Percentiles rank a stretch among this genome's conserved stretches.
Evolutionary conservation across 2,329 filamentous ascomycete species (phyloP).

Genomic region (Cytospora piceicola): DNA sequence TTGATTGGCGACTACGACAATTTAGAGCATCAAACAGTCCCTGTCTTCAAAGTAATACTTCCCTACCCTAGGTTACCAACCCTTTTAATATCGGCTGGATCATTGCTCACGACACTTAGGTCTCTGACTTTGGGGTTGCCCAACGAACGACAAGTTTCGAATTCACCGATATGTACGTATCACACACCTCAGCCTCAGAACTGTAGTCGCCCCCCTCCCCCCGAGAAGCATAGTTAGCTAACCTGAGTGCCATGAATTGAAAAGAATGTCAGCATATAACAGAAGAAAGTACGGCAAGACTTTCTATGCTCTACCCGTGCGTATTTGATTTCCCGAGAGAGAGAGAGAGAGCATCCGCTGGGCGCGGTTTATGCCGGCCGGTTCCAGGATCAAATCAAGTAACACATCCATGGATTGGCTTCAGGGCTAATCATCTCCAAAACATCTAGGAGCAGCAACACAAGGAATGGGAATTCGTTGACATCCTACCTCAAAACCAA

Average conservation of each 20-base stretch:
- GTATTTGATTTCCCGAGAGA: too few species aligned
- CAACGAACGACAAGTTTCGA: neutral
- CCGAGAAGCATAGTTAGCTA: too few species aligned
- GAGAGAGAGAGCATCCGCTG: too few species aligned
- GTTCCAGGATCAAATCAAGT: too few species aligned
- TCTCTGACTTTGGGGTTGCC: neutral
- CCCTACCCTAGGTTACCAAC: too few species aligned
- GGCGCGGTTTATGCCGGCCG: too few species aligned
- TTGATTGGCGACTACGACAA: slow-evolving; percentile 11
- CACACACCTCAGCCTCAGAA: neutral
- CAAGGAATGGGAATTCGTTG: slow-evolving; percentile 21
- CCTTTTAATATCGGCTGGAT: too few species aligned
- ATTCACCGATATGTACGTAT: neutral
- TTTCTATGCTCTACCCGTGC: slow-evolving; percentile 2
- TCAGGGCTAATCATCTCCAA: too few species aligned
- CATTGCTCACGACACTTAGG: too few species aligned
- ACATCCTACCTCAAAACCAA: slow-evolving; percentile 10
- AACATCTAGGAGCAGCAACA: neutral
- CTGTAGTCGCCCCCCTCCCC: too few species aligned
- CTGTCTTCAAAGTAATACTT: slow-evolving; percentile 7
- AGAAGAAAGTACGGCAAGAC: slow-evolving; percentile 4
- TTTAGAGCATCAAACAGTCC: neutral
- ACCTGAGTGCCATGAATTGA: too few species aligned
- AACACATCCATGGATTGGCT: too few species aligned
- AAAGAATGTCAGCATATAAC: neutral